phyloP scores from a whole-genome alignment of 352 stramenopile genomes.

The Globisporangium nagaii region DNA sequence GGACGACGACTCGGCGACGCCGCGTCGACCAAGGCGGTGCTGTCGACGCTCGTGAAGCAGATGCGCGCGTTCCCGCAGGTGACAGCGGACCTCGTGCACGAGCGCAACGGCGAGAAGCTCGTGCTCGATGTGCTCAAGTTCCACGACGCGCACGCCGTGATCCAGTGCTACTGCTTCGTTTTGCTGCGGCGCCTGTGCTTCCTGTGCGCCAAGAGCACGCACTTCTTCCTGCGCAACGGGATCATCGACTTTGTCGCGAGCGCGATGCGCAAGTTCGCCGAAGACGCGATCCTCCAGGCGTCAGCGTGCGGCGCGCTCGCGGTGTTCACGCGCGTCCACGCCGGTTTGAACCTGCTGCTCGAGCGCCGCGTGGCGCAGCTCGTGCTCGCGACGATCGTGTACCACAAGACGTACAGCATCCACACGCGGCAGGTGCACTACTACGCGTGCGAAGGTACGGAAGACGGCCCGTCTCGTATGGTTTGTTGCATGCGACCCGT shows the following conservation, averaged over 20 bases:
- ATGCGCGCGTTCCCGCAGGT: conserved; percentile 67
- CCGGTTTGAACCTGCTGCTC: conserved; percentile 43
- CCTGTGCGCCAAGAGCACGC: conserved; percentile 53
- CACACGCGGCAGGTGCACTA: conserved; percentile 83
- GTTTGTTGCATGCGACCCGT: no score
- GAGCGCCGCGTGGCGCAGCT: conserved; percentile 50
- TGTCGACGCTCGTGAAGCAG: conserved; percentile 73
- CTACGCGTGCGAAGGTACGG: conserved; percentile 68
- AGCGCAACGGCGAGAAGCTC: conserved; percentile 33
- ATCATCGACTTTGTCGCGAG: conserved; percentile 47
- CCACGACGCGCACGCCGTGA: conserved; percentile 61
- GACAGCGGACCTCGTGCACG: conserved; percentile 55
- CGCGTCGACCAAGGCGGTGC: conserved; percentile 44
- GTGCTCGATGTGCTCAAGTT: conserved; percentile 51
- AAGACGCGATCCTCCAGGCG: conserved; percentile 78
- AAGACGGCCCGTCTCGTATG: background rate
- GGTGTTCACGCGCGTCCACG: conserved; percentile 57
- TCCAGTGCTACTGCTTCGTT: conserved; percentile 80
- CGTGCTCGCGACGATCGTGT: conserved; percentile 63
- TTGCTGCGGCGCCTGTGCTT: conserved; percentile 70
- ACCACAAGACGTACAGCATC: conserved; percentile 77
- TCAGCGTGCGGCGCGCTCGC: conserved; percentile 69
- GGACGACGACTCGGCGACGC: conserved; percentile 33
- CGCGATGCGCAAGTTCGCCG: conserved; percentile 60
- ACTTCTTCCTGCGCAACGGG: conserved; percentile 43